phyloP scores from a whole-genome alignment of 371 early-diverging fungal species.

The Apophysomyces trapeziformis region DNA sequence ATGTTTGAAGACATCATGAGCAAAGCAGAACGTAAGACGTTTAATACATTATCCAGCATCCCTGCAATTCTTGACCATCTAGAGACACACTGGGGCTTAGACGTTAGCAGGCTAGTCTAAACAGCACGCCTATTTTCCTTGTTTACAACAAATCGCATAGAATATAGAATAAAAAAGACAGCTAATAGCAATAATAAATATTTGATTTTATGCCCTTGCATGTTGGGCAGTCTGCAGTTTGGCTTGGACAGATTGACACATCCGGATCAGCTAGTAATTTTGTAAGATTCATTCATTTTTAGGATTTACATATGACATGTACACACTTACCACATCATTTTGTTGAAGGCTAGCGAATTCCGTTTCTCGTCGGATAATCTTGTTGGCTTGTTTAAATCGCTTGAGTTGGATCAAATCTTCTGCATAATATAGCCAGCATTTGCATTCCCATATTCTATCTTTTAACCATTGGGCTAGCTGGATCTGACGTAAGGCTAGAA shows the following conservation, averaged over 20 bases:
- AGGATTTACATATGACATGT: neutral
- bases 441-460: constrained; percentile 49
- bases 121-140: too few species aligned
- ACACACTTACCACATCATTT: constrained; percentile 34
- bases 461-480: constrained; percentile 44
- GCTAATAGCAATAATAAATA: neutral
- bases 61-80: constrained; percentile 87
- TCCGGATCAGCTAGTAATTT: constrained; percentile 14
- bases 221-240: constrained; percentile 2
- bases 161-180: too few species aligned
- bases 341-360: constrained; percentile 22
- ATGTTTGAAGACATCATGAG: constrained; percentile 92
- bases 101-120: constrained; percentile 33
- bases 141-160: too few species aligned
- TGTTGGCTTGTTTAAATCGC: constrained; percentile 33
- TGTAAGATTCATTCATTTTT: neutral
- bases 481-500: constrained; percentile 51
- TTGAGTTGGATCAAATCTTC: constrained; percentile 53
- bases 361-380: constrained; percentile 35
- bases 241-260: constrained; percentile 22
- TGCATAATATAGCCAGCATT: constrained; percentile 62
- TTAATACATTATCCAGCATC: constrained; percentile 81
- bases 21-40: constrained; percentile 82
- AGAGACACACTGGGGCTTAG: constrained; percentile 73
- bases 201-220: neutral